Evolutionary conservation across 2,329 filamentous ascomycete species (phyloP).

Genomic region (Aspergillus brasiliensis): DNA sequence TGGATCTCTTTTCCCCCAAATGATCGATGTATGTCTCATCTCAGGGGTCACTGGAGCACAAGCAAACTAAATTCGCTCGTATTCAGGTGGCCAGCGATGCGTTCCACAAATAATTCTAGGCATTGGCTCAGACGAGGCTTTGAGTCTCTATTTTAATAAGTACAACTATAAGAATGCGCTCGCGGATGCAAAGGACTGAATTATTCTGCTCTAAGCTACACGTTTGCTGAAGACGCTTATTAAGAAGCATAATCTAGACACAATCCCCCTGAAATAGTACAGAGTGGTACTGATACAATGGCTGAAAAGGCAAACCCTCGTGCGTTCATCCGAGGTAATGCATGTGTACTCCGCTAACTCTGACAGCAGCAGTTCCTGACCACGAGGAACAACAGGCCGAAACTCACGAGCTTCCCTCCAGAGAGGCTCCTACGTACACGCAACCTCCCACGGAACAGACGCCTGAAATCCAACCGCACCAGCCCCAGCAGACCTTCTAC

Average conservation of each 20-base stretch:
- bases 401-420: background rate
- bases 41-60: background rate
- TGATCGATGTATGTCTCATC: background rate
- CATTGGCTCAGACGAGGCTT: background rate
- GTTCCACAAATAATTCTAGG: background rate
- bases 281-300: too few relatives aligned
- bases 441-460: background rate
- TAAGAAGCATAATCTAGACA: background rate
- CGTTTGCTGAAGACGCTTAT: background rate
- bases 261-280: background rate
- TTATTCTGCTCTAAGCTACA: too few relatives aligned
- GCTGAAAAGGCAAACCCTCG: background rate
- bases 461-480: background rate
- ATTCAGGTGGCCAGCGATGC: background rate
- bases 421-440: background rate
- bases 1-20: background rate
- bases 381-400: background rate
- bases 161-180: background rate
- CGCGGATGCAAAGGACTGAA: background rate
- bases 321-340: background rate
- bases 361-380: background rate
- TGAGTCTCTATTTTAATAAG: background rate
- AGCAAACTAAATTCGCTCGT: background rate
- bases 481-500: conserved; percentile 4
- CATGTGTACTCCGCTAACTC: background rate